Percentiles rank a stretch among this genome's conserved stretches.
Conservation (phyloP, 2,329 filamentous ascomycete genomes). For the Aspergillus aculeatinus region DNA sequence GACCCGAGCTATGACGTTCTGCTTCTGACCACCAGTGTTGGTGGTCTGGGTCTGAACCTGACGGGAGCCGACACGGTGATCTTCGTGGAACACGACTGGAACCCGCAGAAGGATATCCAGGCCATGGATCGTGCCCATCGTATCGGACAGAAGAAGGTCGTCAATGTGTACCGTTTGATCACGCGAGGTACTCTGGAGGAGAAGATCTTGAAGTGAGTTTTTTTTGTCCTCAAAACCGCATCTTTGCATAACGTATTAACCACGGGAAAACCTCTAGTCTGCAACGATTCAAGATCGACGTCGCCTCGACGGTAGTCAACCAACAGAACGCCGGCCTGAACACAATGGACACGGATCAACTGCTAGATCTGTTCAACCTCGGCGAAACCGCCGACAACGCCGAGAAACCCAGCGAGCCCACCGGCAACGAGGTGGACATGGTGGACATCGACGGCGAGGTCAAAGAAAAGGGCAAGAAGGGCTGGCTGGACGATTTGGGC, state of each 20-base stretch:
- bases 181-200: slow-evolving; percentile 95
- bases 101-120: slow-evolving; percentile 96
- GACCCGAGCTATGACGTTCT: slow-evolving; percentile 95
- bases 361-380: slow-evolving; percentile 92
- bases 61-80: slow-evolving; percentile 98
- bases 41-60: slow-evolving; percentile 88
- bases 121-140: slow-evolving; percentile 98
- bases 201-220: slow-evolving; percentile 80
- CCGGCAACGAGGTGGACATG: slow-evolving; percentile 66
- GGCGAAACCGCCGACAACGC: slow-evolving; percentile 63
- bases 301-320: slow-evolving; percentile 96
- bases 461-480: slow-evolving; percentile 91
- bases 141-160: slow-evolving; percentile 99
- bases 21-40: slow-evolving; percentile 90
- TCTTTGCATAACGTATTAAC: slow-evolving; percentile 20
- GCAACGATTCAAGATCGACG: slow-evolving; percentile 99
- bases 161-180: slow-evolving; percentile 96
- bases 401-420: slow-evolving; percentile 61
- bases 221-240: not conserved
- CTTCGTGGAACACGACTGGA: slow-evolving; percentile 99
- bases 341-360: slow-evolving; percentile 98
- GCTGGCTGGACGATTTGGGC: slow-evolving; percentile 89
- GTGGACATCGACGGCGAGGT: slow-evolving; percentile 92
- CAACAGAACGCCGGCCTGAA: slow-evolving; percentile 94
- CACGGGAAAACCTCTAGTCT: slow-evolving; percentile 55